Evolutionary conservation across 108 stramenopile genomes (phyloP).

Genomic region (Cylindrotheca fusiformis): DNA sequence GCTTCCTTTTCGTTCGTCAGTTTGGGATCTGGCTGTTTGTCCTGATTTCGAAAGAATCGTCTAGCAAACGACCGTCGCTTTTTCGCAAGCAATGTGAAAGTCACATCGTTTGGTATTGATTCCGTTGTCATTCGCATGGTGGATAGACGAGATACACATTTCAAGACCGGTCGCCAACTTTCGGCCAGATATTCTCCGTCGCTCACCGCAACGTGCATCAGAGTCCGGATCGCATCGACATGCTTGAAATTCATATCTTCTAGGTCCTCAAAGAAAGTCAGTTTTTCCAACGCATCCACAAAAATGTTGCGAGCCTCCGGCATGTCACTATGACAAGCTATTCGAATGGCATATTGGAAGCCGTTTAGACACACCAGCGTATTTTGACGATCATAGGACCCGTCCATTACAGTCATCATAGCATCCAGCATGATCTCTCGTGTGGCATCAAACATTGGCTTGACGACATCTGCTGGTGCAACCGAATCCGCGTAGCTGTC

Average conservation of each 20-base stretch:
- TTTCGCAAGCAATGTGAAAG: constrained; percentile 42
- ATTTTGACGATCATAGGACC: constrained; percentile 77
- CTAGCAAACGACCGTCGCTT: not conserved
- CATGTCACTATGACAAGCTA: constrained; percentile 81
- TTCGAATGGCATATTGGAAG: constrained; percentile 79
- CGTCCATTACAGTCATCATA: constrained; percentile 90
- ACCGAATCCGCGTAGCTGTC: constrained; percentile 31
- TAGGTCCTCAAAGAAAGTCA: constrained; percentile 86
- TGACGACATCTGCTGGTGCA: constrained; percentile 26
- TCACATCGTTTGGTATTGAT: not conserved
- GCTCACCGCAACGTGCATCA: constrained; percentile 78
- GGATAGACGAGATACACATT: constrained; percentile 90
- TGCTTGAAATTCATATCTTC: constrained; percentile 81
- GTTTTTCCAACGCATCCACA: constrained; percentile 88
- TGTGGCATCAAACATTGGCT: constrained; percentile 96
- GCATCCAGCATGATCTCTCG: constrained; percentile 95
- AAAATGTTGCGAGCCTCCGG: constrained; percentile 88
- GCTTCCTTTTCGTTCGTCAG: constrained; percentile 42
- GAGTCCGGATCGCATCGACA: constrained; percentile 81
- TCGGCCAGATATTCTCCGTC: constrained; percentile 89
- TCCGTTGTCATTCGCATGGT: constrained; percentile 50
- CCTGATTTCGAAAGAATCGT: not conserved
- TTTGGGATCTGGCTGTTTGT: constrained; percentile 12
- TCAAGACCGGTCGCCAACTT: constrained; percentile 92
- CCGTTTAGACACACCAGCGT: constrained; percentile 87